A percentile compares a stretch with the other conserved stretches of the same genome.
Evolutionary conservation across 2,329 filamentous ascomycete genomes (phyloP).

Genomic region (Ceratocystis variospora): DNA sequence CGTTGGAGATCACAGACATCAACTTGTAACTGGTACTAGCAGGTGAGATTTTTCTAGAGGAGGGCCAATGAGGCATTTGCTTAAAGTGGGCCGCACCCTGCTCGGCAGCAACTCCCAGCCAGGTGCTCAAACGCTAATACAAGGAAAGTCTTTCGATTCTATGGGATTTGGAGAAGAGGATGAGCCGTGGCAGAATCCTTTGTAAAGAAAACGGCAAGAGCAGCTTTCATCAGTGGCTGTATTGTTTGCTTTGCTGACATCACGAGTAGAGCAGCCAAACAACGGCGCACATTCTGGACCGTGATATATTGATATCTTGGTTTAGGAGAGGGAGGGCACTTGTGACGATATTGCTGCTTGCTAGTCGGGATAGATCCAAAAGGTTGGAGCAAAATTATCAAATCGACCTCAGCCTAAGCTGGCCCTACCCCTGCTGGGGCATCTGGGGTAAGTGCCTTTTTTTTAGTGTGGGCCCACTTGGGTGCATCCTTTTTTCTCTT

Average conservation of each 20-base stretch:
- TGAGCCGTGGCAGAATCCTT: conserved; percentile 6
- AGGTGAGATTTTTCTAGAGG: not conserved
- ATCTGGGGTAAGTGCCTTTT: conserved; percentile 18
- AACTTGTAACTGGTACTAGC: not conserved
- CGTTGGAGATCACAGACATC: not conserved
- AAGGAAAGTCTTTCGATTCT: not conserved
- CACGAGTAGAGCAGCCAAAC: not conserved
- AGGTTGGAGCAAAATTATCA: not conserved
- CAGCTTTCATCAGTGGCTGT: not conserved
- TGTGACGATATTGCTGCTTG: too few species aligned
- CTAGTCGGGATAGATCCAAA: not conserved
- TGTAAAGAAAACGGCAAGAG: not conserved
- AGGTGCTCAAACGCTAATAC: not conserved
- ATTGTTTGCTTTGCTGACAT: not conserved
- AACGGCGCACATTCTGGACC: too few species aligned
- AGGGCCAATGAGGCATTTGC: not conserved
- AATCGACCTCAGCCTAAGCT: not conserved
- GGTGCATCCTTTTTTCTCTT: not conserved
- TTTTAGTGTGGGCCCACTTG: conserved; percentile 15
- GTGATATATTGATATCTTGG: too few species aligned
- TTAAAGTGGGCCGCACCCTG: not conserved
- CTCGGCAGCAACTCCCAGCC: not conserved
- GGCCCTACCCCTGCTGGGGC: not conserved
- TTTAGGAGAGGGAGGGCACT: too few species aligned
- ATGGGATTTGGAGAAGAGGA: not conserved